A percentile compares a stretch with the other conserved stretches of the same genome.
phyloP scores from a whole-genome alignment of 202 grass and related monocot species.

The Setaria italica region DNA sequence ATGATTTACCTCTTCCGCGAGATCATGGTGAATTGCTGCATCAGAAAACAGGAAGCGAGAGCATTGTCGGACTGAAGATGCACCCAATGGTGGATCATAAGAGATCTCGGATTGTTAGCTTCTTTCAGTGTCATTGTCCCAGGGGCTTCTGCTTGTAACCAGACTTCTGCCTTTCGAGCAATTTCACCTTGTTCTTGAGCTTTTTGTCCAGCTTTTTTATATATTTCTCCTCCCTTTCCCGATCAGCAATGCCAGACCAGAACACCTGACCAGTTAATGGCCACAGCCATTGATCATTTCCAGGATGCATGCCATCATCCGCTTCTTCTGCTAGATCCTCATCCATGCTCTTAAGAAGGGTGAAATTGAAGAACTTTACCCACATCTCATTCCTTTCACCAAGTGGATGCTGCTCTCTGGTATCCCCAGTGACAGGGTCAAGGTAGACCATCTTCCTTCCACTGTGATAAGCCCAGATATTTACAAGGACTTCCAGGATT shows the following conservation, averaged over 20 bases:
- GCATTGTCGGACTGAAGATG: slow-evolving; percentile 19
- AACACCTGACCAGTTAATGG: slow-evolving; percentile 86
- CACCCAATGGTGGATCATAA: not conserved
- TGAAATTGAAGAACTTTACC: slow-evolving; percentile 84
- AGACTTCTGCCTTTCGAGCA: slow-evolving; percentile 83
- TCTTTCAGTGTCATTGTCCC: slow-evolving; percentile 56
- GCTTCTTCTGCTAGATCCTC: slow-evolving; percentile 98
- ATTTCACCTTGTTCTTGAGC: slow-evolving; percentile 77
- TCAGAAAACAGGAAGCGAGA: slow-evolving; percentile 19
- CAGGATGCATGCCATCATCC: slow-evolving; percentile 72
- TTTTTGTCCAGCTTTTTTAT: slow-evolving; percentile 92
- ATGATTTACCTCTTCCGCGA: slow-evolving; percentile 19
- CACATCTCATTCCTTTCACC: slow-evolving; percentile 76
- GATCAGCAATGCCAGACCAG: slow-evolving; percentile 84
- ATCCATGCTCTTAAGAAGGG: slow-evolving; percentile 93
- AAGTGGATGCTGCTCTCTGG: slow-evolving; percentile 75
- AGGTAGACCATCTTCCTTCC: slow-evolving; percentile 87
- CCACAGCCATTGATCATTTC: slow-evolving; percentile 79
- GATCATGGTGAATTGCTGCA: slow-evolving; percentile 4
- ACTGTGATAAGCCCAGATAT: slow-evolving; percentile 98
- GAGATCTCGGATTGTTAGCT: slow-evolving; percentile 2
- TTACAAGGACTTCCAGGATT: slow-evolving; percentile 86
- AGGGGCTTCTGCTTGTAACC: slow-evolving; percentile 98
- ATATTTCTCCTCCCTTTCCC: slow-evolving; percentile 85
- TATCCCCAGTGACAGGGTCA: slow-evolving; percentile 66